These are phyloP conservation scores for Collariella sp. DNA, from an alignment of 495 filamentous ascomycete genomes.

Conservation along the genomic window DNA sequence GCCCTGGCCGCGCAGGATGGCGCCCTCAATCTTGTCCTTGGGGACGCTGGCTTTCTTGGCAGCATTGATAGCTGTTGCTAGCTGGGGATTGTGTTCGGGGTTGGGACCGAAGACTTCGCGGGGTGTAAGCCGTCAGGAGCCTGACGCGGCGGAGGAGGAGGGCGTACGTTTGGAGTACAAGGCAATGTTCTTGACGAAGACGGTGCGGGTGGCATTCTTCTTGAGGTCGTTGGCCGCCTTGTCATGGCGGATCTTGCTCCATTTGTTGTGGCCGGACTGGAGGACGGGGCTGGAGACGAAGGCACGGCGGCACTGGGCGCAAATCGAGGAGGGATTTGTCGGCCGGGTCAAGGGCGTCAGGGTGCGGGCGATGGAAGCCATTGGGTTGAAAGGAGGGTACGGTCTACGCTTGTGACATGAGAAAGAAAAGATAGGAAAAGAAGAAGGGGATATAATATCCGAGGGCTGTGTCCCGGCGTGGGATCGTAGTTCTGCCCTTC, in stretches of 20 bases:
- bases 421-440: background rate
- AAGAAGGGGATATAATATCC: background rate
- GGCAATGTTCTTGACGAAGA: constrained; percentile 44
- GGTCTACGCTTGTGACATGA: background rate
- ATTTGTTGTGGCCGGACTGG: constrained; percentile 74
- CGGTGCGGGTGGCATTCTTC: constrained; percentile 41
- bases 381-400: background rate
- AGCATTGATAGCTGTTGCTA: constrained; percentile 58
- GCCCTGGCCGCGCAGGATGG: constrained; percentile 83
- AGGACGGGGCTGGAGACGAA: constrained; percentile 46
- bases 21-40: constrained; percentile 71
- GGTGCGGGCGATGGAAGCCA: constrained; percentile 17
- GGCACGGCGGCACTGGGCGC: constrained; percentile 37
- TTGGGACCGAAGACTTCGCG: constrained; percentile 54
- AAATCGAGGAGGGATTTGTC: constrained; percentile 19
- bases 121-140: constrained; percentile 13
- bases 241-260: constrained; percentile 92
- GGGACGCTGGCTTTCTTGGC: constrained; percentile 85
- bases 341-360: constrained; percentile 8
- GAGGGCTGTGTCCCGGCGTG: background rate
- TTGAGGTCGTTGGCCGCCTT: constrained; percentile 70
- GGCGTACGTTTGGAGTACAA: constrained; percentile 43
- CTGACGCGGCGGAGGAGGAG: background rate
- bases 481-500: background rate
- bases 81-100: constrained; percentile 59